Evolutionary conservation across 257 asterid species (phyloP).

Genomic region (Rehmannia glutinosa): DNA sequence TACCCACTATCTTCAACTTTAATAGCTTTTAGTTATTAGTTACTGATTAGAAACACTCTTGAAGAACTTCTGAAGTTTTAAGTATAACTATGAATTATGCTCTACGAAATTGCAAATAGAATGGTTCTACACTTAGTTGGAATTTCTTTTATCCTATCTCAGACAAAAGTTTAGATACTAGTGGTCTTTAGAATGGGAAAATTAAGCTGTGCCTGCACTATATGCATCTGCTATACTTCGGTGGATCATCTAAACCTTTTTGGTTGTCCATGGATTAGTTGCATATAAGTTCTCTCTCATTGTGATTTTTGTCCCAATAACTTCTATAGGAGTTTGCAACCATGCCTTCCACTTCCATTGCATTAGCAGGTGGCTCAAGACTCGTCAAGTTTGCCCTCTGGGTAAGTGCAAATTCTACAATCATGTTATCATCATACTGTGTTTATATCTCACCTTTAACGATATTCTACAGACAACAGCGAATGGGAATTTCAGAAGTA

Average conservation of each 20-base stretch:
- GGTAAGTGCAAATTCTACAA: slow-evolving; percentile 37
- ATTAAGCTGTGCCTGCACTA: not conserved
- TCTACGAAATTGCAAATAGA: not conserved
- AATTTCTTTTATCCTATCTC: not conserved
- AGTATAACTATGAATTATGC: not conserved
- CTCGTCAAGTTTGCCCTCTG: slow-evolving; percentile 91
- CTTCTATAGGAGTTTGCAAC: slow-evolving; percentile 76
- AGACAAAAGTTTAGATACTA: not conserved
- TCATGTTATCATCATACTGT: not conserved
- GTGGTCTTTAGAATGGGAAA: not conserved
- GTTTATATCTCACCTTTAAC: not conserved
- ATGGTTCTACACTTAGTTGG: too few species aligned
- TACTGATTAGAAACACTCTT: not conserved
- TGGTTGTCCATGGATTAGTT: not conserved
- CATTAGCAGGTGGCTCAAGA: slow-evolving; percentile 95
- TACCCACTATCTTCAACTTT: too few species aligned
- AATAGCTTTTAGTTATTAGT: too few species aligned
- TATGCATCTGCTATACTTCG: not conserved
- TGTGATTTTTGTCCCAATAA: not conserved
- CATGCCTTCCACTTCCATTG: slow-evolving; percentile 97
- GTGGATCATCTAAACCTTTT: not conserved
- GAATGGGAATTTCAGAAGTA: slow-evolving; percentile 99
- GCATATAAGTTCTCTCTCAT: not conserved
- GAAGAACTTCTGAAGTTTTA: not conserved
- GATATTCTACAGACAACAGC: slow-evolving; percentile 65